These are phyloP conservation scores for Colletotrichum orchidophilum DNA, from an alignment of 2,329 filamentous ascomycete species.

Conservation along the genomic window DNA sequence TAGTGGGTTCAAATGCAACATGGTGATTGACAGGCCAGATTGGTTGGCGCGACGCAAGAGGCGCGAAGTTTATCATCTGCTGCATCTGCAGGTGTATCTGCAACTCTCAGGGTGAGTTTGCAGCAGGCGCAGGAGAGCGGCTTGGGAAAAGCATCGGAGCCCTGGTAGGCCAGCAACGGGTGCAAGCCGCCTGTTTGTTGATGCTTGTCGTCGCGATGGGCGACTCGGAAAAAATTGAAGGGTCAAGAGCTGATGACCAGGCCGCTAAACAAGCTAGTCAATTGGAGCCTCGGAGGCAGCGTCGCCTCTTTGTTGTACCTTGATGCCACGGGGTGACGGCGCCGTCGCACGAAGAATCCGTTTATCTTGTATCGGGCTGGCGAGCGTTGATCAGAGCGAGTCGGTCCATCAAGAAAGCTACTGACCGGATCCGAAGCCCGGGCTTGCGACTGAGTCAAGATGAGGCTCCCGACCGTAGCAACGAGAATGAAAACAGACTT, in stretches of 20 bases:
- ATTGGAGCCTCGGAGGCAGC: slow-evolving; percentile 2
- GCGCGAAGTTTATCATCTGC: slow-evolving; percentile 18
- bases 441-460: slow-evolving; percentile 4
- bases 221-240: slow-evolving; percentile 27
- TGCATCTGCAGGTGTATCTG: slow-evolving; percentile 18
- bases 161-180: slow-evolving; percentile 18
- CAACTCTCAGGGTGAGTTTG: slow-evolving; percentile 31
- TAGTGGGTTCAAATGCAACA: slow-evolving; percentile 27
- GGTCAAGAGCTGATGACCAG: slow-evolving; percentile 15
- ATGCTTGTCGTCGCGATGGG: slow-evolving; percentile 14
- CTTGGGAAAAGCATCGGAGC: not conserved
- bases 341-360: slow-evolving; percentile 11
- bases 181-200: slow-evolving; percentile 16
- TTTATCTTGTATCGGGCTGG: not conserved
- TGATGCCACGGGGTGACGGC: not conserved
- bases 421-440: slow-evolving; percentile 9
- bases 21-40: slow-evolving; percentile 23
- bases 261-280: slow-evolving; percentile 2
- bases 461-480: slow-evolving; percentile 30
- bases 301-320: slow-evolving; percentile 20
- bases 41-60: slow-evolving; percentile 20
- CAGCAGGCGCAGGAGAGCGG: not conserved
- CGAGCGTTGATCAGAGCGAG: slow-evolving; percentile 8
- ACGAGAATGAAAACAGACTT: slow-evolving; percentile 19
- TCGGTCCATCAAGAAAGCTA: not conserved